Base-by-base conservation (phyloP, 768 basidiomycete species). In the Ramaria rubella region DNA sequence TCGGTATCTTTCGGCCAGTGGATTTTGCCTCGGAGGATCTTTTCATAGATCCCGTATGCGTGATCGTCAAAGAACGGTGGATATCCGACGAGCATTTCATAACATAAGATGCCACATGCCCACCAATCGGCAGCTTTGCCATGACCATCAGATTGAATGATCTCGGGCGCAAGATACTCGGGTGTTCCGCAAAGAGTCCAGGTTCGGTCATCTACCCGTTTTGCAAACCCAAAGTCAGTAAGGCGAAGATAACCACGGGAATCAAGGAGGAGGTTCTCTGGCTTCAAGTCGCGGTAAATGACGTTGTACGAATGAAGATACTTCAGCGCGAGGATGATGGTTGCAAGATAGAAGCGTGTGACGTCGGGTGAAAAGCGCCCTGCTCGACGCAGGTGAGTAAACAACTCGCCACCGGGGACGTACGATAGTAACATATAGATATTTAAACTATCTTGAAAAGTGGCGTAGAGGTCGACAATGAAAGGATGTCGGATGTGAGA, bases 121-220 rank as follows among this genome's bases (percentile, higher is more conserved):
- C 96, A 99, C 94, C 94, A 99, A 68, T 99, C 95, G 5, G 94
- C 94, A 8, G 94, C 94, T 69, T 96, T 95, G 11, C 94, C 94
- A 70, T 99, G 96, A 11, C 96, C 96, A 60, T 95, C 94, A 5
- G 91, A 93, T 65, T 95, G 87, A 57, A 99, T 96, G 57, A 99
- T 96, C 72, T 99, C 96, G 19, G 96, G 96, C 2, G 96, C 95
- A 34, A 99, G 84, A 68, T 99, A 98, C 72, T 94, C 92, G 19
- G 93, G 92, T 9, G 92, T 95, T 33, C 92, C 92, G 65, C 96
- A 99, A 30, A 99, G 78, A 6, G 96, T 99, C 85, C 90, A 98
- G 5, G 96, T 98, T 69, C 94, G 88, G 69, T 97, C 95, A 61
- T 94, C 91, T 40, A 98, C 94, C 55, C 94, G 85, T 71, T 98